phyloP scores from a whole-genome alignment of 2,329 filamentous ascomycete species.

The Colletotrichum gloeosporioides region DNA sequence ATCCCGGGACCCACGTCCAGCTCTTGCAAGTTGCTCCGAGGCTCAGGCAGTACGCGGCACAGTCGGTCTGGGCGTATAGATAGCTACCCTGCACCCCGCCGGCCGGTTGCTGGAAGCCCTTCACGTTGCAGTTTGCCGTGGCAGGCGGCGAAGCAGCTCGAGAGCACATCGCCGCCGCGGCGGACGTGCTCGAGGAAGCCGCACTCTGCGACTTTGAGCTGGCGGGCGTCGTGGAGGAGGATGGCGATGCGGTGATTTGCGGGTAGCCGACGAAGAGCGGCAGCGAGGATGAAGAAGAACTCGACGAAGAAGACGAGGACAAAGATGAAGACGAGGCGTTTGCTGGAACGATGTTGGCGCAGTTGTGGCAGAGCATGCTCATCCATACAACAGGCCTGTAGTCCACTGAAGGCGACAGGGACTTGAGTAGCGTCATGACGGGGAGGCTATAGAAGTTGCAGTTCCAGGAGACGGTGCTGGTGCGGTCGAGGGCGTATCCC shows the following conservation, averaged over 20 bases:
- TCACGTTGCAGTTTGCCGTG: not conserved
- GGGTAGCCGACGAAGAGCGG: not conserved
- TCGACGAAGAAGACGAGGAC: not conserved
- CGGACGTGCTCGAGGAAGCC: not conserved
- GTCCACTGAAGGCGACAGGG: not conserved
- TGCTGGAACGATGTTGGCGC: not conserved
- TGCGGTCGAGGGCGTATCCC: slow-evolving; percentile 7
- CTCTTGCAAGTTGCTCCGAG: not conserved
- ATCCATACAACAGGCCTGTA: not conserved
- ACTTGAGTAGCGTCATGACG: not conserved
- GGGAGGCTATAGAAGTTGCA: not conserved
- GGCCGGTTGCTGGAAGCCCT: not conserved
- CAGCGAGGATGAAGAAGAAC: not conserved
- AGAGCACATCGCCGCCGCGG: not conserved
- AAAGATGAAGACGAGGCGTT: not conserved
- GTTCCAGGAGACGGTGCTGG: not conserved
- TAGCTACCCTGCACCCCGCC: not conserved
- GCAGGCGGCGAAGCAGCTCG: not conserved
- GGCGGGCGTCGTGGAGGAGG: not conserved
- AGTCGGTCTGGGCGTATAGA: not conserved
- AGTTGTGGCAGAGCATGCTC: slow-evolving; percentile 1
- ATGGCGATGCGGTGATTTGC: not conserved
- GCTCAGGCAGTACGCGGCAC: not conserved
- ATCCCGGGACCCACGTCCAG: not conserved
- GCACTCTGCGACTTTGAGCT: not conserved